A percentile compares a stretch with the other conserved stretches of the same genome.
These are phyloP conservation scores for Bondarzewia mesenterica DNA, from an alignment of 1,284 basidiomycete species.

Conservation along the genomic window DNA sequence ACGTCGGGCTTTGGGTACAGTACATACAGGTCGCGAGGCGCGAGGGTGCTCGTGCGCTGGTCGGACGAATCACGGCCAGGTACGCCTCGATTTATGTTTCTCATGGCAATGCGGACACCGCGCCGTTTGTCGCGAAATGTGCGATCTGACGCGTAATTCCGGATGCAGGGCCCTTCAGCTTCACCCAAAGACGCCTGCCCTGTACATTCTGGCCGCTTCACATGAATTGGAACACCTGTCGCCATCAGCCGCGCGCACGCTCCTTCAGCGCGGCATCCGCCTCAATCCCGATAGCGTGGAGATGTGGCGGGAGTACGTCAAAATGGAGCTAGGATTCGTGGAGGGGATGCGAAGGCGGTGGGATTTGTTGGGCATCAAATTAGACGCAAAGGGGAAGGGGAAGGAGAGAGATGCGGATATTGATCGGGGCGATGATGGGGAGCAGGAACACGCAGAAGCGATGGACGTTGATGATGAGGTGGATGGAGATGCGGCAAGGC, in stretches of 20 bases:
- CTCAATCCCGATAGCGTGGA: constrained; percentile 62
- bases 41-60: constrained; percentile 74
- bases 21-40: constrained; percentile 82
- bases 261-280: constrained; percentile 83
- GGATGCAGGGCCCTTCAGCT: constrained; percentile 69
- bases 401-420: constrained; percentile 13
- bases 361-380: constrained; percentile 63
- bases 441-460: constrained; percentile 39
- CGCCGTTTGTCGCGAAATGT: neutral
- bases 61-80: constrained; percentile 73
- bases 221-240: constrained; percentile 79
- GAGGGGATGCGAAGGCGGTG: constrained; percentile 80
- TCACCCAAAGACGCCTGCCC: constrained; percentile 70
- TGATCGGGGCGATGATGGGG: constrained; percentile 30
- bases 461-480: constrained; percentile 40
- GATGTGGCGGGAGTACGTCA: constrained; percentile 85
- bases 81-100: constrained; percentile 23
- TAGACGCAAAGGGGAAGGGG: constrained; percentile 20
- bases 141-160: neutral
- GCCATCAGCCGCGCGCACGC: constrained; percentile 74
- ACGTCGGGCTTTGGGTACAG: constrained; percentile 82
- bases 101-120: neutral
- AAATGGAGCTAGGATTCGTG: constrained; percentile 86
- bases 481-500: constrained; percentile 42
- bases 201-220: constrained; percentile 84